A percentile compares a stretch with the other conserved stretches of the same genome.
Conservation (phyloP, 495 filamentous ascomycete species). For the Pseudomonodictys pantanalensis region DNA sequence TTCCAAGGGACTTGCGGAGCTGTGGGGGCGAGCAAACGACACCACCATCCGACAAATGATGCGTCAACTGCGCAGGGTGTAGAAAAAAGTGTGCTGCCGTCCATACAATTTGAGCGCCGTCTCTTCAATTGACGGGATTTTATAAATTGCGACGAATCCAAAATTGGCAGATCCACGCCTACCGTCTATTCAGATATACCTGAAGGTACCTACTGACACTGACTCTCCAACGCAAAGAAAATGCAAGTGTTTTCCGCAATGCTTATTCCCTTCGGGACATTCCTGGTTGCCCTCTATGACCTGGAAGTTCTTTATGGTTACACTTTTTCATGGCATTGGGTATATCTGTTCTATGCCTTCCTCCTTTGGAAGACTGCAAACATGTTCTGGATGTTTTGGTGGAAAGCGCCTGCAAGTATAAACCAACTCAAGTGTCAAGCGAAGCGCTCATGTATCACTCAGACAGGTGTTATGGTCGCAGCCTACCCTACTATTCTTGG, state of each 20-base stretch:
- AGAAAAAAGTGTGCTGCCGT: no score
- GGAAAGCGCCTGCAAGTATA: not conserved
- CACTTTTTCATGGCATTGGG: not conserved
- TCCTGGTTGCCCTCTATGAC: not conserved
- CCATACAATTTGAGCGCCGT: no score
- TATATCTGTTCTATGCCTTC: not conserved
- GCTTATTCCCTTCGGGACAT: not conserved
- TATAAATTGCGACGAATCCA: no score
- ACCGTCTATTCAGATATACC: no score
- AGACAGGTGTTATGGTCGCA: not conserved
- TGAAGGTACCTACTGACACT: no score
- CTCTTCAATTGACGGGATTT: no score
- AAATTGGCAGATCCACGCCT: no score
- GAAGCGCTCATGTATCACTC: not conserved
- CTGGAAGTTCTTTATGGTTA: not conserved
- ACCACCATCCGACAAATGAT: no score
- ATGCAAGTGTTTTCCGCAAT: not conserved
- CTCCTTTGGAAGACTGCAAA: not conserved
- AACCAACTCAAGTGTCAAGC: not conserved
- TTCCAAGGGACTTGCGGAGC: no score
- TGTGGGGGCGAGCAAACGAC: no score
- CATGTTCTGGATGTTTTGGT: not conserved
- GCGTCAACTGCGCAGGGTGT: no score
- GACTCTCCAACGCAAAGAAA: not conserved
- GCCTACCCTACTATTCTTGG: not conserved